A percentile compares a stretch with the other conserved stretches of the same genome.
phyloP scores from a whole-genome alignment of 129 eudicot genomes.

The Artemisia tridentata region DNA sequence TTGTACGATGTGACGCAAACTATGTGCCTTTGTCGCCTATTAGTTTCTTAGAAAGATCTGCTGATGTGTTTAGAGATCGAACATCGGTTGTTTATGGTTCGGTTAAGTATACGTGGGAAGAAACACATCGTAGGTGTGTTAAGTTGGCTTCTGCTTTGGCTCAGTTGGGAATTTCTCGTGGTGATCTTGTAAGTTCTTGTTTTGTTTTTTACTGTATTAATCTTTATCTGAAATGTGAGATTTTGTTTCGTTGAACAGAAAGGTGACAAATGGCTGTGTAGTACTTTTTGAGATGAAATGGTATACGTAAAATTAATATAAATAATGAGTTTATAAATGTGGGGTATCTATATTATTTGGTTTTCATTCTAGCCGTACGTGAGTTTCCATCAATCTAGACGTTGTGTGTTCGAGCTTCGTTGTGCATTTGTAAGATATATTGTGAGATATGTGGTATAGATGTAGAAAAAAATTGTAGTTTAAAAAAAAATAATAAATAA shows the following conservation, averaged over 20 bases:
- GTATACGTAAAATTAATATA: too few relatives aligned
- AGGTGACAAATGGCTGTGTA: too few relatives aligned
- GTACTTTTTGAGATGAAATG: too few relatives aligned
- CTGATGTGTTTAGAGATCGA: constrained; percentile 60
- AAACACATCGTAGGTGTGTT: constrained; percentile 67
- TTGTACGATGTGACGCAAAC: constrained; percentile 57
- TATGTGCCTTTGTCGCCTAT: constrained; percentile 63
- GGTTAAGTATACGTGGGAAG: constrained; percentile 60
- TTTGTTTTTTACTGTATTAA: not conserved
- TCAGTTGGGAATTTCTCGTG: constrained; percentile 66
- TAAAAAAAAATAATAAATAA: too few relatives aligned
- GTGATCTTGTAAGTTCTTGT: constrained; percentile 56
- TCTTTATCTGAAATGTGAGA: constrained; percentile 35
- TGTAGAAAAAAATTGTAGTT: too few relatives aligned
- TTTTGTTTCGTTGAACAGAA: not conserved
- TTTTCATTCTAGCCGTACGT: too few relatives aligned
- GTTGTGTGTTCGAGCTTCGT: too few relatives aligned
- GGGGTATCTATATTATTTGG: too few relatives aligned
- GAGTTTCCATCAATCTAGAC: too few relatives aligned
- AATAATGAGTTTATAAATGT: too few relatives aligned
- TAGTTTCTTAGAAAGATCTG: constrained; percentile 69
- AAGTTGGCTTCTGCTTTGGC: constrained; percentile 72
- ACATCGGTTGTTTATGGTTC: constrained; percentile 62
- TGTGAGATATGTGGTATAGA: too few relatives aligned
- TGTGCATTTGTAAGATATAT: too few relatives aligned